phyloP scores from a whole-genome alignment of 345 rosid species.

The Salix exigua region DNA sequence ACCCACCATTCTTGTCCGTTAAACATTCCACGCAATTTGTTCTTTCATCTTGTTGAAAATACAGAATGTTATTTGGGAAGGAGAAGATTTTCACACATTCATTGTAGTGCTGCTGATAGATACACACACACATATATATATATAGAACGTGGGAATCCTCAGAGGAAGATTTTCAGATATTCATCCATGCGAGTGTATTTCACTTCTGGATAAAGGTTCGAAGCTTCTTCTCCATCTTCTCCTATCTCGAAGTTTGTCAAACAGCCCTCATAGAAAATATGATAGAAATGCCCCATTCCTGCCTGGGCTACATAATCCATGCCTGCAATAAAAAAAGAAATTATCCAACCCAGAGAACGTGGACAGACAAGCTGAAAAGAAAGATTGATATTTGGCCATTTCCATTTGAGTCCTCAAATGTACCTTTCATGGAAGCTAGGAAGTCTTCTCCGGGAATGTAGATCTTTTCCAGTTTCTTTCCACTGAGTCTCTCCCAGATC shows the following conservation, averaged over 20 bases:
- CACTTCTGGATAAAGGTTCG: slow-evolving; percentile 71
- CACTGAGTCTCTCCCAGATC: slow-evolving; percentile 65
- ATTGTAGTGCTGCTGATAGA: background rate
- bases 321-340: slow-evolving; percentile 31
- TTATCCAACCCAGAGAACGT: background rate
- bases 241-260: slow-evolving; percentile 63
- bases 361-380: background rate
- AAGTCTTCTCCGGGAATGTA: slow-evolving; percentile 44
- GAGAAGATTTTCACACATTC: too few species aligned
- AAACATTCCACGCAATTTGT: too few species aligned
- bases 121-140: too few species aligned
- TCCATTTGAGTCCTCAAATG: background rate
- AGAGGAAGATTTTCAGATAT: slow-evolving; percentile 42
- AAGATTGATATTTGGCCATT: background rate
- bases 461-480: slow-evolving; percentile 42
- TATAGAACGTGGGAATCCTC: background rate
- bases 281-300: slow-evolving; percentile 79
- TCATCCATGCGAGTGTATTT: slow-evolving; percentile 63
- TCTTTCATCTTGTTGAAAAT: too few species aligned
- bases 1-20: too few species aligned
- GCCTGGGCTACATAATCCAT: slow-evolving; percentile 50
- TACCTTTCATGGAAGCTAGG: slow-evolving; percentile 62
- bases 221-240: slow-evolving; percentile 68
- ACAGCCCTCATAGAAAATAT: slow-evolving; percentile 80
- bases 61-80: too few species aligned